These are phyloP conservation scores for Rostrohypoxylon terebratum DNA, from an alignment of 495 filamentous ascomycete genomes.

Conservation along the genomic window DNA sequence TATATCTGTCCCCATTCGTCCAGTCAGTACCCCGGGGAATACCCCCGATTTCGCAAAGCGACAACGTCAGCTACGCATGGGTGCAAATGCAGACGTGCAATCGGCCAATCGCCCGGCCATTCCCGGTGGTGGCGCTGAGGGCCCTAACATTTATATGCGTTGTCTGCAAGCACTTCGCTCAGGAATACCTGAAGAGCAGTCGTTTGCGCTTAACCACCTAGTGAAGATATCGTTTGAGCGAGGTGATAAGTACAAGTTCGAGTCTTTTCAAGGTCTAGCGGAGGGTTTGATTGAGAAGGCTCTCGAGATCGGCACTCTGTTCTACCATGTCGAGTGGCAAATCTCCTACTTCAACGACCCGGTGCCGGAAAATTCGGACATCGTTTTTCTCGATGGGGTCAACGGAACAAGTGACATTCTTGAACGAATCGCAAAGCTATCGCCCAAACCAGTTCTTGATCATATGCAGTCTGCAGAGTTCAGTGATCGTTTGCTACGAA, in stretches of 20 bases:
- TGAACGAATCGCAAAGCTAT: constrained; percentile 69
- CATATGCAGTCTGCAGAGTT: constrained; percentile 80
- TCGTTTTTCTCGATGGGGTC: constrained; percentile 75
- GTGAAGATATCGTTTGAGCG: constrained; percentile 95
- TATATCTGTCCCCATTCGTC: constrained; percentile 70
- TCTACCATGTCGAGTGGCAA: constrained; percentile 85
- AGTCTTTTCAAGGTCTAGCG: constrained; percentile 87
- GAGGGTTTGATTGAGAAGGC: constrained; percentile 89
- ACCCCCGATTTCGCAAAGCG: constrained; percentile 71
- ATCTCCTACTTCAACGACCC: constrained; percentile 73
- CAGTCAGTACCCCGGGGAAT: constrained; percentile 75
- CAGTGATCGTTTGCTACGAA: constrained; percentile 73
- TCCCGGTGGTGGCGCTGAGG: constrained; percentile 66
- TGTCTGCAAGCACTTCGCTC: constrained; percentile 84
- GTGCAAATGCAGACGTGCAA: constrained; percentile 41
- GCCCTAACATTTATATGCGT: constrained; percentile 89
- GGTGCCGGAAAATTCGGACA: constrained; percentile 55
- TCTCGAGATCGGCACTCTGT: constrained; percentile 76
- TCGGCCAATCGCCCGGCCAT: constrained; percentile 38
- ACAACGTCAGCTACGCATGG: constrained; percentile 52
- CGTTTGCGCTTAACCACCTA: constrained; percentile 89
- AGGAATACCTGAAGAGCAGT: constrained; percentile 81
- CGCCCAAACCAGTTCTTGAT: constrained; percentile 68
- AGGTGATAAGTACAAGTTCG: constrained; percentile 95
- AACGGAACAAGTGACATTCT: constrained; percentile 82